Evolutionary conservation across 2,329 filamentous ascomycete species (phyloP), one percentile per base, ranked within the genome.

Genomic region (Aspergillus persii): DNA sequence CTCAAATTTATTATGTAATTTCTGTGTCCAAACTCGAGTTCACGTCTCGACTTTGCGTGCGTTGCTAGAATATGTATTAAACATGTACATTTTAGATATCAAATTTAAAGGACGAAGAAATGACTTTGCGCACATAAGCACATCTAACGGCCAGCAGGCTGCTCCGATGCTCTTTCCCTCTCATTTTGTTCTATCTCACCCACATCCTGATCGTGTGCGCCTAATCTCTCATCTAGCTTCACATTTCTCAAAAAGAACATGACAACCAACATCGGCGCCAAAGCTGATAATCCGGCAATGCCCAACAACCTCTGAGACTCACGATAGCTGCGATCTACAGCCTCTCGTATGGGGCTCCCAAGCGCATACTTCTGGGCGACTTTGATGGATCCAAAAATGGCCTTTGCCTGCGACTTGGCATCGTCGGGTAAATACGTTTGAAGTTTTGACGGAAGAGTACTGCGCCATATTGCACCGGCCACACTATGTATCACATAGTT

Each of bases 391-490:
- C 62, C 56, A 18, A 68, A 69, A 18, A 69, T 69, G 2, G 60
- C 23, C 1, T 56, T 59, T 1, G 64, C 65, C 23, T 67, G 62
- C 8, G 31, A 27, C 48, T 68, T 64, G 44, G 60, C 15, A 8
- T 68, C 65, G 5, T 47, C 53, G 2, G 67, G 67, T 7, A 69
- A 58, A 46, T 69, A 61, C n/a, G 57, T 11, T 4, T 47, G 26
- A 4, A 69, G 57, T 31, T 66, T 68, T 0, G 31, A 51, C 0
- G 65, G 66, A 12, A 69, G 65, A 1, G 60, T 63, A 44, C 59
- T 68, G n/a, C 66, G 70, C 75, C 75, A 77, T 33, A 77, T 76
- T 8, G 73, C 74, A 1, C 75, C 75, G 5, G 71, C 69, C 5
- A 77, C 71, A 30, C 67, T 68, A 27, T 18, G 15, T 23, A 6